Evolutionary conservation across 345 rosid species (phyloP), one percentile per base, ranked within the genome.

Genomic region (Punica granatum): DNA sequence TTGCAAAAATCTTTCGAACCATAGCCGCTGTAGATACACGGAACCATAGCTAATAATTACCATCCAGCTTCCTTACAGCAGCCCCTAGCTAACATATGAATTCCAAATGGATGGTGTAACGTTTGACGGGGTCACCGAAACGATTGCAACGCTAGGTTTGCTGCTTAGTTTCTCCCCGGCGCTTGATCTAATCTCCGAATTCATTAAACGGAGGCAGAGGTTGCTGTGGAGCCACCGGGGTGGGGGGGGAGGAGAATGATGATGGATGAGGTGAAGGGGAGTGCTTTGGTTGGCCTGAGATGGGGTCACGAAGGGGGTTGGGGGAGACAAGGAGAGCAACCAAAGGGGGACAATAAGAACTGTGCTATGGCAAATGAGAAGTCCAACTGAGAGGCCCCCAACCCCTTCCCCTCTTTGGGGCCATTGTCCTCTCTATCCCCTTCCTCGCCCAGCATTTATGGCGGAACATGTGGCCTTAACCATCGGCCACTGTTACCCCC

Each of bases 381-480:
- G 73, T 60, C 62, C 4, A 60, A 58, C n/a, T 54, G 36, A 58
- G 42, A n/a, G 41, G 62, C n/a, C n/a, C n/a, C n/a, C n/a, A n/a
- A n/a, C 26, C 60, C 36, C 58, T 25, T 16, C 39, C 31, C 33
- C 35, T 25, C 42, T 43, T n/a, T 28, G 10, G 30, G 23, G 69
- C 42, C 32, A 31, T 66, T 2, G 15, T 23, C 5, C 31, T 18
- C 9, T 10, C 37, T 44, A 15, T 3, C 44, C 25, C 43, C 25
- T 21, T 62, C 28, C 25, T 37, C 8, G 30, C 11, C 31, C 53
- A 23, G 81, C 84, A 79, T 78, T 80, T 72, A 82, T 76, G 84
- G 73, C 64, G 67, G 66, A 82, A 69, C 88, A 80, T 74, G 86
- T 76, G 81, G 77, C 69, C 81, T 67, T 73, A 78, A 72, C 82